phyloP scores from a whole-genome alignment of 1,139 yeast species.

The Protomyces arabidopsidicola region DNA sequence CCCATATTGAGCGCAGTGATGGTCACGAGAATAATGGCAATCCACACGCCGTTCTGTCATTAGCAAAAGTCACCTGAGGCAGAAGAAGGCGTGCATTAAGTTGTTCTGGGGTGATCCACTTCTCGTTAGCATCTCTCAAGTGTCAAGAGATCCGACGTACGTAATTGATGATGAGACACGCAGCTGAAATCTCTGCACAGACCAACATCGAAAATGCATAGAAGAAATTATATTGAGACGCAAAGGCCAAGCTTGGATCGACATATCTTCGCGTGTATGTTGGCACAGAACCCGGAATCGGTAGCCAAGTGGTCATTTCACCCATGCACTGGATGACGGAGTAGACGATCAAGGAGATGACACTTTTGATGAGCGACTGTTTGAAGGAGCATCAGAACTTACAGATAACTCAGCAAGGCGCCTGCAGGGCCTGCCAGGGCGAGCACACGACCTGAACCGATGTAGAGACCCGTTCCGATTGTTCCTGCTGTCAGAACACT shows the following conservation, averaged over 20 bases:
- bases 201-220: constrained; percentile 76
- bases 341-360: constrained; percentile 49
- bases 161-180: constrained; percentile 40
- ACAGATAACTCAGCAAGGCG: constrained; percentile 50
- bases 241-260: constrained; percentile 45
- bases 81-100: constrained; percentile 41
- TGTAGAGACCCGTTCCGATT: constrained; percentile 43
- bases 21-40: constrained; percentile 59
- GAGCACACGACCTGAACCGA: constrained; percentile 60
- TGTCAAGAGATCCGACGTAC: not conserved
- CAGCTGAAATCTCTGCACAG: constrained; percentile 43
- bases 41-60: constrained; percentile 56
- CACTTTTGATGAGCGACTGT: not conserved
- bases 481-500: constrained; percentile 21
- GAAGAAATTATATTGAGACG: constrained; percentile 82
- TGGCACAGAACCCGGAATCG: constrained; percentile 74
- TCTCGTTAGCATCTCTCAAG: not conserved
- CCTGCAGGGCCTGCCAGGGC: constrained; percentile 63
- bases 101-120: constrained; percentile 33
- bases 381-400: not conserved
- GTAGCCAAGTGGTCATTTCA: constrained; percentile 80
- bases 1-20: constrained; percentile 41
- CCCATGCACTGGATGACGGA: constrained; percentile 72
- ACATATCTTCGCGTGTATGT: constrained; percentile 15
- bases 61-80: not conserved